phyloP scores from a whole-genome alignment of 495 filamentous ascomycete genomes.

The Tuber aestivum region DNA sequence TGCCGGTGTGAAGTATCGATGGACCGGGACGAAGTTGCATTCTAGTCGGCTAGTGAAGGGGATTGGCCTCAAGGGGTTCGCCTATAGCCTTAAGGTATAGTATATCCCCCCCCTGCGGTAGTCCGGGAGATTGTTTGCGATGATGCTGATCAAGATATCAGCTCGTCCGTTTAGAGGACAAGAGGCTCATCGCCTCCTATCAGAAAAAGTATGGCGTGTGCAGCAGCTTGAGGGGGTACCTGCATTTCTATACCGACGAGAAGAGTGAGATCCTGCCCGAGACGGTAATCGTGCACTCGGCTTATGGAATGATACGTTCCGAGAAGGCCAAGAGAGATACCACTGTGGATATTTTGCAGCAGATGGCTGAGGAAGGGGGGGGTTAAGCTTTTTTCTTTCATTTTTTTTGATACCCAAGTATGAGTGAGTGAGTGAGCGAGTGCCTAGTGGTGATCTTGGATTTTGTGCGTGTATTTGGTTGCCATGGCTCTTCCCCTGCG shows the following conservation, averaged over 20 bases:
- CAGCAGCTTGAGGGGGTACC: constrained; percentile 9
- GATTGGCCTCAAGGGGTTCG: constrained; percentile 16
- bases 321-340: constrained; percentile 28
- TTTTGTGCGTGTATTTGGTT: background rate
- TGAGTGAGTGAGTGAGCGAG: background rate
- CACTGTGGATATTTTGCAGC: constrained; percentile 6
- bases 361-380: constrained; percentile 14
- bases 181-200: constrained; percentile 33
- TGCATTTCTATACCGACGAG: constrained; percentile 23
- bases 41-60: constrained; percentile 20
- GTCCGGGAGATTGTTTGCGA: background rate
- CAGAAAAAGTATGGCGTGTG: constrained; percentile 17
- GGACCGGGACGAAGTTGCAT: constrained; percentile 33
- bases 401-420: background rate
- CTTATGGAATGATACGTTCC: constrained; percentile 22
- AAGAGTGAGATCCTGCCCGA: constrained; percentile 16
- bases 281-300: constrained; percentile 23
- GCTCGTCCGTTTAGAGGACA: constrained; percentile 25
- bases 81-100: constrained; percentile 26
- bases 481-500: background rate
- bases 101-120: background rate
- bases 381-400: background rate
- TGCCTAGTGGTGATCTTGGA: background rate
- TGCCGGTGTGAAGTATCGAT: constrained; percentile 25
- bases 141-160: constrained; percentile 13